Evolutionary conservation across 768 basidiomycete genomes (phyloP), one percentile per base, ranked within the genome.

Genomic region (Neoboletus brunneissimus): DNA sequence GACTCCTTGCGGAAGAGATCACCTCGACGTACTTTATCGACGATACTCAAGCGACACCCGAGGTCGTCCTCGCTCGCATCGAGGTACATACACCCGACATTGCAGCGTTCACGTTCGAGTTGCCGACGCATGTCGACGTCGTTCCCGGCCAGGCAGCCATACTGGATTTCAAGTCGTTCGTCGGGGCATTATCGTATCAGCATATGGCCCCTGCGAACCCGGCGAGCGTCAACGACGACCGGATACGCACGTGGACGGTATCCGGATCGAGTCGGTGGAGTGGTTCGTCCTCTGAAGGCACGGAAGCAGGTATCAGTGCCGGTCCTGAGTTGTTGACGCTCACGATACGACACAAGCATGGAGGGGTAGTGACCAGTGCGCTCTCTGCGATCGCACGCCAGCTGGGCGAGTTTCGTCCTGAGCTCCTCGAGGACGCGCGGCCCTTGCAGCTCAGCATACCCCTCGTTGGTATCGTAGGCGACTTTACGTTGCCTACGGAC

Each of bases 191-290:
- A 5, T 61, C 68, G 18, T 86, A 86, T 64, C 74, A 73, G 40
- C 85, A 86, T 62, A 84, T 85, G 81, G 76, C 80, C 1, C 72
- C 75, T 7, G 49, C 60, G n/a, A 73, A 77, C 31, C 82, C 82
- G 0, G 75, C 68, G 16, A 72, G 74, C n/a, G 73, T 85, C 35
- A 86, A 86, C 63, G 85, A 86, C 63, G 84, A 87, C 62, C 77
- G 83, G 44, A 76, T 87, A 42, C 80, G 85, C 23, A 86, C 84
- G 1, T 87, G 85, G 84, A 86, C 84, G 0, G 72, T 86, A 20
- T 85, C 85, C 1, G 34, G 59, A 11, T 62, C 62, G 37, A 71
- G 51, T 53, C 37, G 20, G 4, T 71, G 67, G 67, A 18, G 35
- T 48, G 44, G 41, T 9, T 40, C 18, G 2, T 48, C 51, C 12